A percentile compares a stretch with the other conserved stretches of the same genome.
These are phyloP conservation scores for Pyrenophora seminiperda DNA, from an alignment of 2,329 filamentous ascomycete genomes.

Conservation along the genomic window DNA sequence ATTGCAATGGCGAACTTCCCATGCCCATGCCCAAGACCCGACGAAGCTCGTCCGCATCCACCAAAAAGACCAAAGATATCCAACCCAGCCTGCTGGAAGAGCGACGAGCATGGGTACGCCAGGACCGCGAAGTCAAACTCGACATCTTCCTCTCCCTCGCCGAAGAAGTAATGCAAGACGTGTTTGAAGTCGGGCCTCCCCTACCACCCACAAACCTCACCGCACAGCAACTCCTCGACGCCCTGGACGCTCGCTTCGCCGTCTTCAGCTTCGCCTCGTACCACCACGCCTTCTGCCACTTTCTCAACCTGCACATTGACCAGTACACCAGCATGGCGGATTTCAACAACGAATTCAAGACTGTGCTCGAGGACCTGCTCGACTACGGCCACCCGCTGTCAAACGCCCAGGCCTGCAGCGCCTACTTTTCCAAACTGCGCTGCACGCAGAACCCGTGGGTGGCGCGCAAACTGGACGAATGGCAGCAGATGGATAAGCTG, in stretches of 20 bases:
- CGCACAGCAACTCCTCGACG: slow-evolving; percentile 41
- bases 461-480: slow-evolving; percentile 39
- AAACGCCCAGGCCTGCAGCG: slow-evolving; percentile 45
- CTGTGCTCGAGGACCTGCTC: slow-evolving; percentile 40
- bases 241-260: slow-evolving; percentile 36
- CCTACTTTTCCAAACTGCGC: slow-evolving; percentile 46
- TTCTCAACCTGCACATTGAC: slow-evolving; percentile 46
- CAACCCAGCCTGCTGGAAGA: slow-evolving; percentile 44
- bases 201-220: slow-evolving; percentile 40
- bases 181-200: slow-evolving; percentile 43
- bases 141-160: slow-evolving; percentile 45
- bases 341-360: slow-evolving; percentile 43
- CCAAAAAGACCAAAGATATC: slow-evolving; percentile 22
- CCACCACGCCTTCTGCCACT: slow-evolving; percentile 47
- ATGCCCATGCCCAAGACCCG: slow-evolving; percentile 45
- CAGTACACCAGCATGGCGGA: slow-evolving; percentile 39
- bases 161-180: slow-evolving; percentile 46
- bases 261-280: slow-evolving; percentile 43
- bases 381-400: slow-evolving; percentile 43
- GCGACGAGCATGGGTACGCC: slow-evolving; percentile 42
- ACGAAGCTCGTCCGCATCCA: slow-evolving; percentile 24
- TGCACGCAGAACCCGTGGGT: slow-evolving; percentile 48
- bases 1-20: slow-evolving; percentile 37
- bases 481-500: slow-evolving; percentile 25
- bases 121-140: slow-evolving; percentile 45